Evolutionary conservation across 108 stramenopile genomes (phyloP).

Genomic region (Seminavis robusta): DNA sequence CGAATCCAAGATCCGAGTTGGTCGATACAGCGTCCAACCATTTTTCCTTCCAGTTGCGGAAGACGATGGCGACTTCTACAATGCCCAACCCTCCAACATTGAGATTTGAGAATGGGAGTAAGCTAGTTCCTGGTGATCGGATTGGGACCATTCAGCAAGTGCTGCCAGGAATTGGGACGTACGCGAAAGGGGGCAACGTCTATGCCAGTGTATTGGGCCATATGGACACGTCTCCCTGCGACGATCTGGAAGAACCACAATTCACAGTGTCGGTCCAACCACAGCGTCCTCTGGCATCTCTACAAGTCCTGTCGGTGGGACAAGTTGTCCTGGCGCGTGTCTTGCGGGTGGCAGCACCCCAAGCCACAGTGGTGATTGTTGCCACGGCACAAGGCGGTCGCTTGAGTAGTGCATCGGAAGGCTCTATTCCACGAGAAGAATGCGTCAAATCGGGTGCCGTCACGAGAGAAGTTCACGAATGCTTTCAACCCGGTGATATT

Average conservation of each 20-base stretch:
- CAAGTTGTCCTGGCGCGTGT: constrained; percentile 63
- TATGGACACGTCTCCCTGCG: constrained; percentile 15
- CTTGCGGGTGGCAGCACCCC: constrained; percentile 48
- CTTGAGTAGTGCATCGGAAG: constrained; percentile 16
- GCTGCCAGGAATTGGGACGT: constrained; percentile 60
- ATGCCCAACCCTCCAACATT: constrained; percentile 38
- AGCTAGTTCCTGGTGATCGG: constrained; percentile 76
- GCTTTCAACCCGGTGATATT: constrained; percentile 82
- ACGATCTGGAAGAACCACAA: constrained; percentile 11
- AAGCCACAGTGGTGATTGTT: constrained; percentile 68
- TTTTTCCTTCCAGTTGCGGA: no score
- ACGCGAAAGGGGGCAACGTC: constrained; percentile 53
- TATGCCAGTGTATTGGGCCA: constrained; percentile 56
- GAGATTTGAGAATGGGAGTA: constrained; percentile 43
- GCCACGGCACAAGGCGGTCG: constrained; percentile 27
- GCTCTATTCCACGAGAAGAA: constrained; percentile 68
- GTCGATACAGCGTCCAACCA: no score
- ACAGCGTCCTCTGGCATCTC: background rate
- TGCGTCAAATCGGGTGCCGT: constrained; percentile 52
- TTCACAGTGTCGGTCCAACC: constrained; percentile 4
- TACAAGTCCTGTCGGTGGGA: constrained; percentile 43
- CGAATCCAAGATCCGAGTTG: no score
- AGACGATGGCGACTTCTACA: no score
- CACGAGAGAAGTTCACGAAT: constrained; percentile 23
- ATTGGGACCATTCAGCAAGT: constrained; percentile 50